Base-by-base conservation (phyloP, 2,329 filamentous ascomycete species). In the Claviceps purpurea region DNA sequence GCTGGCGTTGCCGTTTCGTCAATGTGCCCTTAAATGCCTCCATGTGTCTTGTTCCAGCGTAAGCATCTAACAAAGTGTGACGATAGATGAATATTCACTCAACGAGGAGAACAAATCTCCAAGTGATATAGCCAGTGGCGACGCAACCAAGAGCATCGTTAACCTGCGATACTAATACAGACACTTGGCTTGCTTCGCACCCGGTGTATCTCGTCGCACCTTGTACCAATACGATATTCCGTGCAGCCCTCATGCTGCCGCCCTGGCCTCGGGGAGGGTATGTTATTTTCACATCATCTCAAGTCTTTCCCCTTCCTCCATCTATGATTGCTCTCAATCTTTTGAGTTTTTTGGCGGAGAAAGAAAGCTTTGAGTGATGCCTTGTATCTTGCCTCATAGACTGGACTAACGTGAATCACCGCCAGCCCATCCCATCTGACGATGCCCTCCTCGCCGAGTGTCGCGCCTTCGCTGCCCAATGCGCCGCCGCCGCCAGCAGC, bases 171-270 rank as follows among this genome's bases (percentile, higher is more conserved):
- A 2, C 24, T 20, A 4, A 30, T 8, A 45, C 51, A 85, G 83
- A 34, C 85, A 90, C 62, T 73, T 91, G 34, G 63, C 68, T 38
- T 76, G 66, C 50, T 85, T 81, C 63, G 75, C 80, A 0, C 70
- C 74, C 0, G 72, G 70, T 1, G 73, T 77, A 5, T 54, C 60
- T 22, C 61, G 64, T 2, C 69, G 73, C 52, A 82, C 84, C 6
- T 68, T 94, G 1, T 83, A 82, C 56, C 84, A 89, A 59, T 93
- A 87, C 60, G 74, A 81, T 43, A 74, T 85, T 14, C 81, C 88
- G 1, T 77, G 88, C 53, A 93, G 87, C 63, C 88, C 88, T 11
- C 87, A 94, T 67, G 72, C 86, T 16, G 87, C 87, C 20, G 86
- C 84, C 4, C 70, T 60, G 24, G 58, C 54, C 5, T 71, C 70